Conservation (phyloP, 2,329 filamentous ascomycete species). For the Juglanconis juglandina region DNA sequence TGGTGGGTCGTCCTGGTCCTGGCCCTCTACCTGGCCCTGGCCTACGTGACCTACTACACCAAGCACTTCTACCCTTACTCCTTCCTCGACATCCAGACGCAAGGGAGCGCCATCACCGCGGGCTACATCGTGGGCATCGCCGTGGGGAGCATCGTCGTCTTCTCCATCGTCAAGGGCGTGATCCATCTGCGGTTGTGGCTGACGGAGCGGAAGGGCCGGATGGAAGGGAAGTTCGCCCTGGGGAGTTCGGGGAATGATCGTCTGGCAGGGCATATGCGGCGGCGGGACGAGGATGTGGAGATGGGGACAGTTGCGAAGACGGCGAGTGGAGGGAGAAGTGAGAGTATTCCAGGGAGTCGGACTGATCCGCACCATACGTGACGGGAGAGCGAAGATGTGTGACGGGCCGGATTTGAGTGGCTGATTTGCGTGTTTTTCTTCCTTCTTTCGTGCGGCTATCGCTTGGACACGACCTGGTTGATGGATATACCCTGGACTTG, state of each 20-base stretch:
- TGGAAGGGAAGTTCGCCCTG: constrained; percentile 39
- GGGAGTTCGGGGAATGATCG: constrained; percentile 21
- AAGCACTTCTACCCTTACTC: constrained; percentile 73
- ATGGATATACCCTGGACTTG: constrained; percentile 12
- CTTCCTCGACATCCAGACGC: constrained; percentile 64
- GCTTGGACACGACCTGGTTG: not conserved
- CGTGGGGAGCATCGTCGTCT: constrained; percentile 50
- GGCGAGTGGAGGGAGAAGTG: not conserved
- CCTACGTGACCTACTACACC: constrained; percentile 68
- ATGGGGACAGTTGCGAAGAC: constrained; percentile 1
- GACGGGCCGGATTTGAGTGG: not conserved
- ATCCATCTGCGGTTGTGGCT: constrained; percentile 49
- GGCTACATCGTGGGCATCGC: constrained; percentile 62
- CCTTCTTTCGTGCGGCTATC: not conserved
- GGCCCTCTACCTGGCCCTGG: constrained; percentile 67
- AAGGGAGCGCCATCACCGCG: constrained; percentile 54
- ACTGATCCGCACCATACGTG: constrained; percentile 5
- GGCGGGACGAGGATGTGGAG: constrained; percentile 9
- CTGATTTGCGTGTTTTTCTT: not conserved
- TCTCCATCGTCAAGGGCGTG: constrained; percentile 46
- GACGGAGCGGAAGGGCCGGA: constrained; percentile 44
- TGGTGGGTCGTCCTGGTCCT: constrained; percentile 67
- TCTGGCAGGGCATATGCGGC: not conserved
- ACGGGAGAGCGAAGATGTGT: not conserved
- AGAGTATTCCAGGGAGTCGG: constrained; percentile 1